Evolutionary conservation across 306 rosid species (phyloP).

Genomic region (Glycine soja): DNA sequence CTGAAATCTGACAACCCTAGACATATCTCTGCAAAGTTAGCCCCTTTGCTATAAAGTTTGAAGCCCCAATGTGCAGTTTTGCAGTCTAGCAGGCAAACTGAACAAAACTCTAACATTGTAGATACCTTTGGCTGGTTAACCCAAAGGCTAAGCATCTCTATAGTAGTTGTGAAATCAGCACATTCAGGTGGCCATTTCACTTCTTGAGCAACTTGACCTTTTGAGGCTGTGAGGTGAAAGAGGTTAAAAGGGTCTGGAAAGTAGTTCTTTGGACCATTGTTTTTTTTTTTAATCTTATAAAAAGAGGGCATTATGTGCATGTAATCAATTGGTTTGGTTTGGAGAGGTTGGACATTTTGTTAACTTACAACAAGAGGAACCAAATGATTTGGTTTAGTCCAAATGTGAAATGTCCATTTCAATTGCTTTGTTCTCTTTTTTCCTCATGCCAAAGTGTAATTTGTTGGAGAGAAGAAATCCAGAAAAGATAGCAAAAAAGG

Average conservation of each 20-base stretch:
- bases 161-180: constrained; percentile 3
- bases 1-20: not conserved
- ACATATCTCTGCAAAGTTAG: not conserved
- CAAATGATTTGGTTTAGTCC: not conserved
- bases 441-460: not conserved
- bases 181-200: not conserved
- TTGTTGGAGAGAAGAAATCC: not conserved
- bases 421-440: not conserved
- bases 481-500: not conserved
- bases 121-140: not conserved
- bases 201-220: not conserved
- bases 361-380: not conserved
- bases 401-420: not conserved
- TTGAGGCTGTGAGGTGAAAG: not conserved
- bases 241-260: not conserved
- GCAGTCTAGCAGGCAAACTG: constrained; percentile 8
- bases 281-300: not conserved
- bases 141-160: not conserved
- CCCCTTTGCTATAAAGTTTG: not conserved
- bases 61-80: not conserved
- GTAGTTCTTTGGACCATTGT: not conserved
- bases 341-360: not conserved
- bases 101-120: not conserved
- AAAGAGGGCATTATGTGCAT: constrained; percentile 11
- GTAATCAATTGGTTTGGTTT: not conserved